These are phyloP conservation scores for Exophiala dermatitidis DNA, from an alignment of 2,329 filamentous ascomycete genomes.

Conservation along the genomic window DNA sequence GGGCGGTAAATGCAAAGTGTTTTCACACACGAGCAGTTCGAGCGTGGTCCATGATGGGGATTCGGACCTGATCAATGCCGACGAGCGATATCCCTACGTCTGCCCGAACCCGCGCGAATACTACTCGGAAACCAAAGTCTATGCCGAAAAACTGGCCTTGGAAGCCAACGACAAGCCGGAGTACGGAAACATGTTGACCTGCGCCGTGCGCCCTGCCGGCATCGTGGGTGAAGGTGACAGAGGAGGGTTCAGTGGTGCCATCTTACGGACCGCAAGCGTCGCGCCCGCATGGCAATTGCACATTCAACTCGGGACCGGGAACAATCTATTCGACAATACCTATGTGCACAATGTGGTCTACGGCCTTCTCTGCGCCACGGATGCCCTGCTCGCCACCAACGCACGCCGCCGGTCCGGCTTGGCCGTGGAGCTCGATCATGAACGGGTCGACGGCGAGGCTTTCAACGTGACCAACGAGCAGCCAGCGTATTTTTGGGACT, in stretches of 20 bases:
- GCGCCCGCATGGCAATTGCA: conserved; percentile 54
- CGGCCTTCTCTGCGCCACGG: conserved; percentile 74
- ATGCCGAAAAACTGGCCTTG: conserved; percentile 75
- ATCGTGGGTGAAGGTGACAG: conserved; percentile 85
- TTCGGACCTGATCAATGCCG: conserved; percentile 71
- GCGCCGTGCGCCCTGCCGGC: conserved; percentile 73
- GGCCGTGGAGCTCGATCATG: conserved; percentile 60
- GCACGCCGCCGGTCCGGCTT: conserved; percentile 37
- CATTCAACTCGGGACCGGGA: conserved; percentile 71
- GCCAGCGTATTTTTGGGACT: conserved; percentile 87
- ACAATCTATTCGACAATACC: conserved; percentile 64
- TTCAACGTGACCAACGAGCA: conserved; percentile 88
- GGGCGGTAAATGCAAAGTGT: conserved; percentile 58
- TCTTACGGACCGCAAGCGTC: conserved; percentile 63
- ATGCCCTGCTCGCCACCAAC: conserved; percentile 59
- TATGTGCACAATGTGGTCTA: conserved; percentile 65
- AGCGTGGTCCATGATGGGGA: conserved; percentile 79
- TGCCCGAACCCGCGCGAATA: conserved; percentile 63
- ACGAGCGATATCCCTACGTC: conserved; percentile 74
- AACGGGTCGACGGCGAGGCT: conserved; percentile 72
- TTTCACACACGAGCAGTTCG: conserved; percentile 87
- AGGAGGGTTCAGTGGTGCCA: conserved; percentile 62
- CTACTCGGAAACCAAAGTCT: conserved; percentile 85
- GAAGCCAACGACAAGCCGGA: conserved; percentile 57
- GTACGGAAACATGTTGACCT: conserved; percentile 60